Conservation (phyloP, 2,329 filamentous ascomycete species). For the Fusarium sp. region DNA sequence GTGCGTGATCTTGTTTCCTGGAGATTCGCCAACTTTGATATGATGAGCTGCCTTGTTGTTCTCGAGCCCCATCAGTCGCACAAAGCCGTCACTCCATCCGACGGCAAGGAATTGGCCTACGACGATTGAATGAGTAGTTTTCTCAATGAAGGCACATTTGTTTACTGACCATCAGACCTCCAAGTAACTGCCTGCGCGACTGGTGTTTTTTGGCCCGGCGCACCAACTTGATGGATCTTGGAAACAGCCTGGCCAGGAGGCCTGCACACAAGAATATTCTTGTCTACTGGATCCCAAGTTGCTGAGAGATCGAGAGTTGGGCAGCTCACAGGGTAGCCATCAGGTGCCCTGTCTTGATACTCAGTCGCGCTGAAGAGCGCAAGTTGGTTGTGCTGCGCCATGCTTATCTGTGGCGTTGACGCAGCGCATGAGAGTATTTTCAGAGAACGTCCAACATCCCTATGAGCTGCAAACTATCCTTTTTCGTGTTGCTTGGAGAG, state of each 20-base stretch:
- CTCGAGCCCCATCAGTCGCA: conserved; percentile 82
- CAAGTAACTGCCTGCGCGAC: conserved; percentile 66
- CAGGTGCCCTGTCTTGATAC: conserved; percentile 66
- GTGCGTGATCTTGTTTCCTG: conserved; percentile 59
- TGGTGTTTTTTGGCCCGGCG: conserved; percentile 55
- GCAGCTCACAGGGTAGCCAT: conserved; percentile 77
- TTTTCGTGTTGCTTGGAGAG: not conserved
- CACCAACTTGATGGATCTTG: conserved; percentile 60
- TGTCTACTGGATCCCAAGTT: conserved; percentile 73
- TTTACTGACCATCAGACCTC: conserved; percentile 73
- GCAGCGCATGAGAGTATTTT: not conserved
- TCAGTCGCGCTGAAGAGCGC: conserved; percentile 67
- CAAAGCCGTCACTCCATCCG: conserved; percentile 83
- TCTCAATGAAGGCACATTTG: not conserved
- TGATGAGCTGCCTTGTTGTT: conserved; percentile 85
- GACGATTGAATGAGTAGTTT: not conserved
- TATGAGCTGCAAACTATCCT: not conserved
- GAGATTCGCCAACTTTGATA: conserved; percentile 64
- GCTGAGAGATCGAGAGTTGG: conserved; percentile 88
- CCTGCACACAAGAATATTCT: conserved; percentile 80
- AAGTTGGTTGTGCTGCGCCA: conserved; percentile 52
- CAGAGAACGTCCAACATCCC: conserved; percentile 2
- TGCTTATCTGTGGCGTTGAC: conserved; percentile 24
- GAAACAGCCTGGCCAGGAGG: conserved; percentile 77
- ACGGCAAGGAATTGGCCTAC: conserved; percentile 81